Conservation (phyloP, 2,329 filamentous ascomycete species). For the Venturia effusa region DNA sequence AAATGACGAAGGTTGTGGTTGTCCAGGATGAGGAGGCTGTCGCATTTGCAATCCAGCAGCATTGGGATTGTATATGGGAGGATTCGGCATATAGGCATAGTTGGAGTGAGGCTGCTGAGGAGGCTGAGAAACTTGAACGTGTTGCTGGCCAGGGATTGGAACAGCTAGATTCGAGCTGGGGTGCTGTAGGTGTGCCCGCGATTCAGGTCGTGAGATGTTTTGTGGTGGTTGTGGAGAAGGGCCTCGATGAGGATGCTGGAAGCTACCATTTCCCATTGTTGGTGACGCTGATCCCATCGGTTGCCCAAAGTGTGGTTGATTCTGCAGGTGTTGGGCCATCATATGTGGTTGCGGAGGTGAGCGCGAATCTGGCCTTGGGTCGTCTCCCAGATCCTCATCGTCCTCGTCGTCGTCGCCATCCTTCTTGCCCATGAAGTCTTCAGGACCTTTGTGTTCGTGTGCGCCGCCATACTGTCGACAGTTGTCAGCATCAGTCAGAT, state of each 20-base stretch:
- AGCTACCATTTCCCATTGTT: constrained; percentile 69
- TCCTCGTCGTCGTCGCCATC: constrained; percentile 71
- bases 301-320: constrained; percentile 60
- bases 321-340: constrained; percentile 34
- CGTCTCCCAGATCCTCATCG: constrained; percentile 49
- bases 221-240: constrained; percentile 69
- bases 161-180: constrained; percentile 56
- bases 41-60: constrained; percentile 37
- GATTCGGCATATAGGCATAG: constrained; percentile 77
- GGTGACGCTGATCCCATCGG: constrained; percentile 79
- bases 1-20: constrained; percentile 31
- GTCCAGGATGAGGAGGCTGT: constrained; percentile 21
- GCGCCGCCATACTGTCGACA: constrained; percentile 67
- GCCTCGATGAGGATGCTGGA: constrained; percentile 58
- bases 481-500: background rate
- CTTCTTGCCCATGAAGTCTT: constrained; percentile 75
- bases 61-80: constrained; percentile 70
- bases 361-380: constrained; percentile 57
- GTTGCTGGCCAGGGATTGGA: constrained; percentile 41
- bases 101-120: constrained; percentile 51
- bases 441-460: constrained; percentile 92
- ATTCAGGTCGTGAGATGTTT: constrained; percentile 63
- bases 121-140: constrained; percentile 47
- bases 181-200: constrained; percentile 67
- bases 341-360: constrained; percentile 47